Evolutionary conservation across 768 basidiomycete species (phyloP).

Genomic region (Chalciporus piperatus): DNA sequence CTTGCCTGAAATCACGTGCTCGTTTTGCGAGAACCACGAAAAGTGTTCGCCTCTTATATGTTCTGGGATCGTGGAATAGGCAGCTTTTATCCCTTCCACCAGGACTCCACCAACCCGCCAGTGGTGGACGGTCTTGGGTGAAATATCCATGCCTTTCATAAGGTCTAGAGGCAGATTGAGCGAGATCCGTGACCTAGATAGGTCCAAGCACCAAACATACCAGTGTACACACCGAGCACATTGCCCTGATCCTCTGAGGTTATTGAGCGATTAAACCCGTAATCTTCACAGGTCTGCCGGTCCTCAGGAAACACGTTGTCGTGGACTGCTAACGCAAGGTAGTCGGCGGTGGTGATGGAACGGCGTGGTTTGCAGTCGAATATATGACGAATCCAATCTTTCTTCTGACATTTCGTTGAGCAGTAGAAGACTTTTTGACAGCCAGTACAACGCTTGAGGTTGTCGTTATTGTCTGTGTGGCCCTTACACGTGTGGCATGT

Average conservation of each 20-base stretch:
- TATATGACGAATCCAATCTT: neutral
- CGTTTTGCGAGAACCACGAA: constrained; percentile 37
- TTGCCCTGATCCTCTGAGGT: constrained; percentile 10
- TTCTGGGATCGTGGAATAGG: constrained; percentile 25
- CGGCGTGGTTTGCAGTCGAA: neutral
- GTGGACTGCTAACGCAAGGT: constrained; percentile 28
- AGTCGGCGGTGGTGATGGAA: neutral
- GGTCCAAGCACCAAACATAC: neutral
- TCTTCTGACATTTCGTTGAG: neutral
- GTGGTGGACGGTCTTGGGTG: constrained; percentile 28
- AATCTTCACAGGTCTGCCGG: no score
- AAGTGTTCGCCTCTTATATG: constrained; percentile 29
- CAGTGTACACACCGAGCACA: constrained; percentile 33
- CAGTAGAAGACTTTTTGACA: neutral
- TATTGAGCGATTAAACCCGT: constrained; percentile 32
- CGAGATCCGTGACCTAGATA: no score
- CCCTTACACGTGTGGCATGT: neutral
- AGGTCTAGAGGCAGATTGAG: no score
- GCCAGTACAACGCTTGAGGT: neutral
- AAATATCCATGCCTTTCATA: constrained; percentile 16
- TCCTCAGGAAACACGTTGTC: constrained; percentile 29
- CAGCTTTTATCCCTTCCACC: constrained; percentile 31
- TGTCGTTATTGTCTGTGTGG: neutral
- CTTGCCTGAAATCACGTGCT: constrained; percentile 22
- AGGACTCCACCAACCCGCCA: constrained; percentile 35